Conservation (phyloP, 2,329 filamentous ascomycete genomes). For the Penicillium sp. region DNA sequence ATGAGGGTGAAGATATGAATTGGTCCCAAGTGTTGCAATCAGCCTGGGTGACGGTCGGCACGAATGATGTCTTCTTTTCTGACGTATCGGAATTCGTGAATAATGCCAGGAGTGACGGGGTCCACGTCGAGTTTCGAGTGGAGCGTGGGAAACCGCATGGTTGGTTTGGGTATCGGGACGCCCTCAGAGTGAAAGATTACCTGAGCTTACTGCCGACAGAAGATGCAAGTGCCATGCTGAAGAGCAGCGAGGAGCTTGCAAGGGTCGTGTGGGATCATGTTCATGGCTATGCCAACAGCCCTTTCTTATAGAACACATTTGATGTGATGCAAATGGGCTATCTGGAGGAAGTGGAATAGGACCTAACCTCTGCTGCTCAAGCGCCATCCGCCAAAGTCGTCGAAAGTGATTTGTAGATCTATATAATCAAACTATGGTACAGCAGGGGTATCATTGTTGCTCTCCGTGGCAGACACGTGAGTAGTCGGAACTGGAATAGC, state of each 20-base stretch:
- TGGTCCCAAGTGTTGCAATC: neutral
- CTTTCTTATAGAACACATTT: neutral
- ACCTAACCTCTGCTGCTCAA: neutral
- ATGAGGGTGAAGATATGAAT: neutral
- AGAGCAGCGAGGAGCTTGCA: neutral
- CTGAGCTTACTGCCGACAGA: neutral
- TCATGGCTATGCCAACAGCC: neutral
- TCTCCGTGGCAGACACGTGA: constrained; percentile 1
- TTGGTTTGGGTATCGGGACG: neutral
- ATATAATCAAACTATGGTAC: constrained; percentile 9
- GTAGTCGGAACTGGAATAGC: neutral
- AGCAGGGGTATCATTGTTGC: constrained; percentile 9
- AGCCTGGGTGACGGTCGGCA: neutral
- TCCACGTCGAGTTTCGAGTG: neutral
- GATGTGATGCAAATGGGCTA: neutral
- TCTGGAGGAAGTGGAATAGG: no score
- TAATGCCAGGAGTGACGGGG: neutral
- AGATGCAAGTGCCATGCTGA: neutral
- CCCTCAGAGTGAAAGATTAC: neutral
- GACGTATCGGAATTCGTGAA: neutral
- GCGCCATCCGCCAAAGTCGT: neutral
- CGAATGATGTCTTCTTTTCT: neutral
- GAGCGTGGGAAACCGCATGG: neutral
- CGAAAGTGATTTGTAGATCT: neutral
- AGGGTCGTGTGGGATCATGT: neutral